Conservation (phyloP, 202 grass and related monocot species). For the Hordeum pubiflorum region DNA sequence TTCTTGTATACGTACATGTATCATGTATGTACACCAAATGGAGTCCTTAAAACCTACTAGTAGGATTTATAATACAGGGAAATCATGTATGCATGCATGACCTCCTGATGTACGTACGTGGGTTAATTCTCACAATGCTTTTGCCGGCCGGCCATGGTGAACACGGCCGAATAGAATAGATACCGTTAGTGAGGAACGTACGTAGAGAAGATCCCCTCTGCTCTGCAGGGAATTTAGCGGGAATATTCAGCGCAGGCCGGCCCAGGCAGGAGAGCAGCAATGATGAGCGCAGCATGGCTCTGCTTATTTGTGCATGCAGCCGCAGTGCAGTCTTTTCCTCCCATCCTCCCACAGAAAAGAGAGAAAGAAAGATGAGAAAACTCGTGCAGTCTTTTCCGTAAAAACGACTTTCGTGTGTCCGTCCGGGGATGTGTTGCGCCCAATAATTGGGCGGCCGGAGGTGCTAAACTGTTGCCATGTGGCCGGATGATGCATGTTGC, state of each 20-base stretch:
- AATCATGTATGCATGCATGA: background rate
- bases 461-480: slow-evolving; percentile 3
- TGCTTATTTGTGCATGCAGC: background rate
- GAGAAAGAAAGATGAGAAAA: background rate
- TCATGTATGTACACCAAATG: too few relatives aligned
- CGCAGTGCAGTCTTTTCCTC: background rate
- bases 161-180: background rate
- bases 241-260: slow-evolving; percentile 17
- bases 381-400: background rate
- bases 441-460: slow-evolving; percentile 17
- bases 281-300: slow-evolving; percentile 17
- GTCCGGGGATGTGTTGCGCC: slow-evolving; percentile 5
- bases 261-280: slow-evolving; percentile 22
- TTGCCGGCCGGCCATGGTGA: background rate
- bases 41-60: background rate
- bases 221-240: background rate
- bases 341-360: background rate
- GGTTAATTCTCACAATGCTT: background rate
- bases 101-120: background rate
- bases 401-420: background rate
- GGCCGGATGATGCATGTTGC: background rate
- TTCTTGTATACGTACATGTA: background rate
- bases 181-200: slow-evolving; percentile 20
- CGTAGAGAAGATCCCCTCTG: background rate
- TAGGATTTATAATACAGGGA: background rate